Percentiles rank a stretch among this genome's conserved stretches.
Evolutionary conservation across 2,329 filamentous ascomycete species (phyloP).

Genomic region (Xylariaceae sp.): DNA sequence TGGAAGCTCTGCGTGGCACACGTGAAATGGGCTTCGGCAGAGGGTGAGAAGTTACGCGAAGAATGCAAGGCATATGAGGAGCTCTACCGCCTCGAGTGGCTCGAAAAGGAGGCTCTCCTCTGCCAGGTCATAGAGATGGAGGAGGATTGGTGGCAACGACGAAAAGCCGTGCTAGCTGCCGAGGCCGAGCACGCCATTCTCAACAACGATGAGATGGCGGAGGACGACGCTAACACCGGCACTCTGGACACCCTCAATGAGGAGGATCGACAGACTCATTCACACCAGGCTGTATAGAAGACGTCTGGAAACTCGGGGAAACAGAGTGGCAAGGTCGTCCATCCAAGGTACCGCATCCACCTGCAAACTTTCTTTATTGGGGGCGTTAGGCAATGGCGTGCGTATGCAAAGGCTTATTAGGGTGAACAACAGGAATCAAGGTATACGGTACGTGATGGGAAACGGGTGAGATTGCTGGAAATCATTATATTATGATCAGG

Average conservation of each 20-base stretch:
- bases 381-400: not conserved
- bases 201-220: constrained; percentile 1
- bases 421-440: not conserved
- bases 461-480: not conserved
- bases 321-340: not conserved
- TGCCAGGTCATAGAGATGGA: constrained; percentile 66
- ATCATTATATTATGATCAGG: not conserved
- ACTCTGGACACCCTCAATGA: constrained; percentile 10
- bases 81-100: constrained; percentile 65
- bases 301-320: not conserved
- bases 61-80: constrained; percentile 65
- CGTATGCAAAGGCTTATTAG: not conserved
- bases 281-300: constrained; percentile 12
- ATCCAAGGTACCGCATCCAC: not conserved
- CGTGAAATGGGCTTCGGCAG: constrained; percentile 65
- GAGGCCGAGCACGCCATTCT: constrained; percentile 20
- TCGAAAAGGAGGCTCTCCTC: constrained; percentile 73
- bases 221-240: constrained; percentile 20
- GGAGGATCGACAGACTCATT: not conserved
- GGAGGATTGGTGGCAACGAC: constrained; percentile 57
- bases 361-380: not conserved
- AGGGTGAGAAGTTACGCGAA: constrained; percentile 56
- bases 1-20: constrained; percentile 65
- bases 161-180: constrained; percentile 46
- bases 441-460: not conserved